phyloP scores from a whole-genome alignment of 345 rosid species.

The Erysimum cheiranthoides region DNA sequence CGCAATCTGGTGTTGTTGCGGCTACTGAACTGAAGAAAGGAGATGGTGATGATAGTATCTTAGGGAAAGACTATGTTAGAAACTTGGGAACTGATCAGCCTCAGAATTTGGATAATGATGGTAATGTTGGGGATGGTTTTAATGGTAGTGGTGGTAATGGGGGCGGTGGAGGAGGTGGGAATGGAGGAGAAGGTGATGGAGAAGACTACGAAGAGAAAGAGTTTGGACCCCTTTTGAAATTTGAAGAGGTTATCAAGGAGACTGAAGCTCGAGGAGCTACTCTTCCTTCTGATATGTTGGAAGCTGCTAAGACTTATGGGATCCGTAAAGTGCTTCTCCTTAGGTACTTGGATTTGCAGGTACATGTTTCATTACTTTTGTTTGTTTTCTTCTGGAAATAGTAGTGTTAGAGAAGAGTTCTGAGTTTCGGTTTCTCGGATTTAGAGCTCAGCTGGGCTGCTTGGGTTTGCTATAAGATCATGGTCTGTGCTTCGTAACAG shows the following conservation, averaged over 20 bases:
- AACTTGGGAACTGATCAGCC: conserved; percentile 41
- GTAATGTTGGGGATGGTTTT: conserved; percentile 45
- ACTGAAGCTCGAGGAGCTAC: conserved; percentile 68
- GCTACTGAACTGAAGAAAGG: conserved; percentile 27
- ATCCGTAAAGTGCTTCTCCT: conserved; percentile 69
- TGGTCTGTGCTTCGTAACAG: conserved; percentile 83
- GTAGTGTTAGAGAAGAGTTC: neutral
- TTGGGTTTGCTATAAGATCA: conserved; percentile 69
- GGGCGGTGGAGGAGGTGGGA: conserved; percentile 54
- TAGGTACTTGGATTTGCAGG: conserved; percentile 84
- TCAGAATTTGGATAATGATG: conserved; percentile 36
- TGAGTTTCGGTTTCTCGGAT: conserved; percentile 8
- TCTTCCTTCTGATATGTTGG: conserved; percentile 83
- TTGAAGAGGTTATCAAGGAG: conserved; percentile 78
- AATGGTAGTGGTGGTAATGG: conserved; percentile 55
- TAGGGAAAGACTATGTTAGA: conserved; percentile 37
- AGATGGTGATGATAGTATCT: conserved; percentile 29
- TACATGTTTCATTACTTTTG: neutral
- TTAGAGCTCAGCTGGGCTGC: conserved; percentile 72
- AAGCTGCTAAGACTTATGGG: conserved; percentile 77
- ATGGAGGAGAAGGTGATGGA: conserved; percentile 46
- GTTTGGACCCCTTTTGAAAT: conserved; percentile 78
- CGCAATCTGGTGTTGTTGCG: conserved; percentile 38
- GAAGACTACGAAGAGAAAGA: conserved; percentile 69
- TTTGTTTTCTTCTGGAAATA: neutral